These are phyloP conservation scores for Metarhizium brunneum DNA, from an alignment of 2,329 filamentous ascomycete species.

Conservation along the genomic window DNA sequence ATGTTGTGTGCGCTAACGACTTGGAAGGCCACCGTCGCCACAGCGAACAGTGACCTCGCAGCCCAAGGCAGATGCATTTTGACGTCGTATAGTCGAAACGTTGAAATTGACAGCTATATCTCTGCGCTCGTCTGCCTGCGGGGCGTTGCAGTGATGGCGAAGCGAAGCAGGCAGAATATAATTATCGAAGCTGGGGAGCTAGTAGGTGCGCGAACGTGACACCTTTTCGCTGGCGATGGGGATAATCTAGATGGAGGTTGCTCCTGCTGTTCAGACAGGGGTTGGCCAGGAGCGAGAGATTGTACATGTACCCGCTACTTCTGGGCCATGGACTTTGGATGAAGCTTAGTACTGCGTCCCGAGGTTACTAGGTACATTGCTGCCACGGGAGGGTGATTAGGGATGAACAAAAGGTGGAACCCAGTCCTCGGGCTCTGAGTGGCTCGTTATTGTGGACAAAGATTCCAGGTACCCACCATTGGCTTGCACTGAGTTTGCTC, in stretches of 20 bases:
- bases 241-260: neutral
- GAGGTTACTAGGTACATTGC: neutral
- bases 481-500: neutral
- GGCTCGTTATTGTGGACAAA: neutral
- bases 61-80: slow-evolving; percentile 24
- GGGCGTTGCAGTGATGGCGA: neutral
- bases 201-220: slow-evolving; percentile 3
- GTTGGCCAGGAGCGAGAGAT: too few species aligned
- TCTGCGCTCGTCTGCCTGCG: neutral
- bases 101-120: neutral
- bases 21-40: slow-evolving; percentile 34
- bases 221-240: slow-evolving; percentile 1
- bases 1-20: slow-evolving; percentile 84
- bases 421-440: neutral
- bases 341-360: neutral
- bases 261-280: neutral
- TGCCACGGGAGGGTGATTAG: neutral
- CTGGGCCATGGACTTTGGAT: too few species aligned
- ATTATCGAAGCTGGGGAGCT: neutral
- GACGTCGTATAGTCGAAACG: neutral
- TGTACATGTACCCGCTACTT: too few species aligned
- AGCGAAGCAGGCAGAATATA: neutral
- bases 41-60: slow-evolving; percentile 31
- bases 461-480: slow-evolving; percentile 1
- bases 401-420: neutral